Base-by-base conservation (phyloP, 2,329 filamentous ascomycete species). In the Purpureocillium lavendulum region DNA sequence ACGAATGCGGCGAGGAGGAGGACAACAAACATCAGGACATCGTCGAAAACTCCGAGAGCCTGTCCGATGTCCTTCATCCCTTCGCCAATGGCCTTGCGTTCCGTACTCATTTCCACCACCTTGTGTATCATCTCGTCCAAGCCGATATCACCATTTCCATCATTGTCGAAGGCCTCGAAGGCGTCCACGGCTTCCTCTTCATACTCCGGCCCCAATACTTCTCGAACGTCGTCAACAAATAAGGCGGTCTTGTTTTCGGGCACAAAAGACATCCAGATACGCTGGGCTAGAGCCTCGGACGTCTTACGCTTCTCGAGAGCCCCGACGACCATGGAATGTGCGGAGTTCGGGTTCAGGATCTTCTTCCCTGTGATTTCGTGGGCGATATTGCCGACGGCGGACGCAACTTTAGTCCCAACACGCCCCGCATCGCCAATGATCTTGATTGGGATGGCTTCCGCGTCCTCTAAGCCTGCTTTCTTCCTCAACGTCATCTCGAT, bases 31-130 rank as follows among this genome's bases (percentile, higher is more conserved):
- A 87, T 75, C 15, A 97, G 72, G 38, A 98, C 77, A 47, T 83
- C 82, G 64, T 98, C 90, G 31, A 98, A 80, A 8, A 94, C 90
- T 48, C 82, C 78, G 57, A 97, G 87, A 29, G 92, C 92, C 62
- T 96, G 87, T 51, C 92, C 87, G 49, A 98, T 92, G 61, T 98
- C 92, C 66, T 94, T 88, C 87, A 97, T 94, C 63, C 88, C 94
- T 60, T 84, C 86, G 31, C 80, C 77, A 50, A 97, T 89, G 3
- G 89, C 80, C 65, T 95, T 94, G 55, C 90, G 78, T 58, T 90
- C 86, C 45, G 84, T 82, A 39, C 86, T 84, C 46, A 92, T 82
- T 44, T 94, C 87, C 15, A 84, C 78, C 15, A 95, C 75, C 49
- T 88, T 89, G 55, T 88, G 73, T 41, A 94, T 76, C 86, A 96